Conservation (phyloP, 225 moss, liverwort and hornwort genomes). For the Straminergon stramineum region DNA sequence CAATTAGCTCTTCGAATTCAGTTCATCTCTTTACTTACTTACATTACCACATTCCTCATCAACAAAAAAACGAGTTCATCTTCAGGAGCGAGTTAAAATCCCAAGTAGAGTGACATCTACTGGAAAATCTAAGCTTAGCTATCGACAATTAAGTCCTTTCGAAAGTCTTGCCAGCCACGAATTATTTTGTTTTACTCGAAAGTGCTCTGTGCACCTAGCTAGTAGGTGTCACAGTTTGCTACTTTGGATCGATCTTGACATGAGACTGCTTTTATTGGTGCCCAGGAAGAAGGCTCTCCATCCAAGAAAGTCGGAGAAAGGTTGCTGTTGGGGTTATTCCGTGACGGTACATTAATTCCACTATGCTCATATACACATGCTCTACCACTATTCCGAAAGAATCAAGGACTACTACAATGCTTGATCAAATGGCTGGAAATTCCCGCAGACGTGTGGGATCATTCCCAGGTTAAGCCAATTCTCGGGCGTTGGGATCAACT, state of each 20-base stretch:
- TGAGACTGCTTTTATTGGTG: not conserved
- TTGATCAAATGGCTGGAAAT: not conserved
- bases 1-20: not conserved
- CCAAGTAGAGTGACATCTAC: not conserved
- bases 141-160: not conserved
- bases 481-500: constrained; percentile 22
- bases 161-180: not conserved
- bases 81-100: not conserved
- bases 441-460: not conserved
- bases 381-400: constrained; percentile 1
- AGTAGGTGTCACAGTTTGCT: not conserved
- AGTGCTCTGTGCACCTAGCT: not conserved
- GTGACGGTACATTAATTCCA: not conserved
- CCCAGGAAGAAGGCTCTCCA: not conserved
- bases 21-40: not conserved
- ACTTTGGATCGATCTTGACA: not conserved
- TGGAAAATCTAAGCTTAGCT: too few relatives aligned
- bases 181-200: not conserved
- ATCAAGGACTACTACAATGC: not conserved
- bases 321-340: not conserved
- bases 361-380: constrained; percentile 3
- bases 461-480: not conserved
- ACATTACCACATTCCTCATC: not conserved
- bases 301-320: not conserved
- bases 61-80: not conserved